A percentile compares a stretch with the other conserved stretches of the same genome.
Evolutionary conservation across 129 eudicot species (phyloP).

Genomic region (Lonicera japonica): DNA sequence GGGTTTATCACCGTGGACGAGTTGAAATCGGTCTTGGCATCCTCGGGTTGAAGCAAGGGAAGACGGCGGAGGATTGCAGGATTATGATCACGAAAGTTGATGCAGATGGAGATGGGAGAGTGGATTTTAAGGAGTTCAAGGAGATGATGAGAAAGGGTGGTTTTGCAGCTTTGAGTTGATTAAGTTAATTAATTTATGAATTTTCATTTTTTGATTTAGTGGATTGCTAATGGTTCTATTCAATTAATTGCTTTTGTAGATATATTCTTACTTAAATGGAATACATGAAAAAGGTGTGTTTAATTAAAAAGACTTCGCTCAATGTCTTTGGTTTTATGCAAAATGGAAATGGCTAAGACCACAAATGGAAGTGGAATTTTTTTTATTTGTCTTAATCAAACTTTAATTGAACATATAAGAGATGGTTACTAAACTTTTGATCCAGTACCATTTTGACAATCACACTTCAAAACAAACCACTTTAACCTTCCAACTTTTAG

Average conservation of each 20-base stretch:
- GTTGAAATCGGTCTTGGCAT: slow-evolving; percentile 61
- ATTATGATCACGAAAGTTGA: slow-evolving; percentile 76
- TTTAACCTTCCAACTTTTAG: too few relatives aligned
- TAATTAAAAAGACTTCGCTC: neutral
- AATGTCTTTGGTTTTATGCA: neutral
- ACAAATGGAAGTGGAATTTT: too few relatives aligned
- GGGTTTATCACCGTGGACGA: slow-evolving; percentile 92
- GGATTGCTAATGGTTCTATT: too few relatives aligned
- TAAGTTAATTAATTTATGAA: neutral
- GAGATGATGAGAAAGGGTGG: slow-evolving; percentile 98
- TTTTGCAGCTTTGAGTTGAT: slow-evolving; percentile 56
- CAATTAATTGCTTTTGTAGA: neutral
- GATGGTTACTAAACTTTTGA: too few relatives aligned
- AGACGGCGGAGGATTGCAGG: slow-evolving; percentile 67
- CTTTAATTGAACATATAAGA: too few relatives aligned
- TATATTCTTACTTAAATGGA: neutral
- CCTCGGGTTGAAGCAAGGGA: slow-evolving; percentile 84
- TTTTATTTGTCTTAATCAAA: too few relatives aligned
- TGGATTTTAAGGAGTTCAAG: slow-evolving; percentile 63
- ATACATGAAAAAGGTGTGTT: neutral
- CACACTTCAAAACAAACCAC: too few relatives aligned
- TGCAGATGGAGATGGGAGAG: slow-evolving; percentile 86
- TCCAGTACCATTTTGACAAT: too few relatives aligned
- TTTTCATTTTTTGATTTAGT: too few relatives aligned
- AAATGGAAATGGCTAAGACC: neutral